Evolutionary conservation across 371 early-diverging fungal genomes (phyloP), one percentile per base, ranked within the genome.

Genomic region (Neoconidiobolus thromboides): DNA sequence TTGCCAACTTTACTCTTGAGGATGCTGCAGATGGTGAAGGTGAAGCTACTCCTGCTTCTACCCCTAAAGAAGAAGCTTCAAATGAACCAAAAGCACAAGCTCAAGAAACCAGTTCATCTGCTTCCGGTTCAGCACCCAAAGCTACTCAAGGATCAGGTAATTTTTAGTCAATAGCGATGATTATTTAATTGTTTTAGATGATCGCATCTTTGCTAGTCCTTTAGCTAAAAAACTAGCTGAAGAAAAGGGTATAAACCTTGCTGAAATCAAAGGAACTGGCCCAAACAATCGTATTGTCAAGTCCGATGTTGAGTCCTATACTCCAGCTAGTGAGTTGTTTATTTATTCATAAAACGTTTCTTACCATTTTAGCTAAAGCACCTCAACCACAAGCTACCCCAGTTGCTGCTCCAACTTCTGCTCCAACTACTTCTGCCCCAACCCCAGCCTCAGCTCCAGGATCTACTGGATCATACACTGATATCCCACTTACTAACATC

Each of bases 211-310:
- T 67, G 94, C 90, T 65, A 87, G 86, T 70, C 98, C 96, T 37
- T 69, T 89, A 48, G 96, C 96, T 61, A 82, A 81, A 75, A 83
- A 79, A 65, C 71, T 94, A 52, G 96, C 98, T 55, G 79, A 80
- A 59, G 86, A 89, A 68, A 81, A 83, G 69, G 77, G 77, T 64
- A 72, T 95, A 64, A 75, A 81, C 55, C 77, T 98, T 61, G 72
- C 75, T 58, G 72, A 80, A 54, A 73, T 98, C 56, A 71, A 73
- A 60, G 98, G 96, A 58, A 74, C 93, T 58, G 98, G 96, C 42
- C 96, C 96, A 43, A 69, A 81, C 58, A 91, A 92, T 61, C 79
- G 95, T 62, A 85, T 96, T 61, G 73, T 91, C 60, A 91, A 95
- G 81, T 75, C 81, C 37, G 98, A 98, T 69, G 84, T 96, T 43